Conservation (phyloP, 257 asterid species). For the Nicotiana obtusifolia region DNA sequence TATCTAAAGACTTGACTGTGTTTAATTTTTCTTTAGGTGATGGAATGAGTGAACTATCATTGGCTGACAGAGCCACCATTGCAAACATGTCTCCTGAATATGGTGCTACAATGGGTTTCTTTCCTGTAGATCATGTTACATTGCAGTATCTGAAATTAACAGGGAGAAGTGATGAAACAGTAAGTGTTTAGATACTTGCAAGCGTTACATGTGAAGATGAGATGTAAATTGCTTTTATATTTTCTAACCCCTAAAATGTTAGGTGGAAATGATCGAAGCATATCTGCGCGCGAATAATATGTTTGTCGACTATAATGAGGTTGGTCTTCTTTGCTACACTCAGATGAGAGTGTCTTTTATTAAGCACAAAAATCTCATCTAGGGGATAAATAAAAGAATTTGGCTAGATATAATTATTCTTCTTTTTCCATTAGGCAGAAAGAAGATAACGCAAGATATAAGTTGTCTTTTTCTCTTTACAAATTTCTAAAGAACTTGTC, state of each 20-base stretch:
- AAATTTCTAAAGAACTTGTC: neutral
- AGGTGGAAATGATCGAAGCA: constrained; percentile 95
- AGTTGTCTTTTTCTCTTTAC: neutral
- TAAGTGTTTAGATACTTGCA: constrained; percentile 27
- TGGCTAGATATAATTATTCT: neutral
- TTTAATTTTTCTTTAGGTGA: constrained; percentile 40
- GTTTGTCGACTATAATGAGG: constrained; percentile 94
- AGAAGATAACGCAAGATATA: neutral
- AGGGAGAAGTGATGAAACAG: constrained; percentile 95
- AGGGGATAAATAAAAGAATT: neutral
- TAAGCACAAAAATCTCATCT: neutral
- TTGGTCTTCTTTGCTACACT: constrained; percentile 12
- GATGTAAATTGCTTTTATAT: neutral
- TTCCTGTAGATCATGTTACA: constrained; percentile 92
- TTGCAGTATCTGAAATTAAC: constrained; percentile 81
- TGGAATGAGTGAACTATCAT: constrained; percentile 78
- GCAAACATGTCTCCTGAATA: constrained; percentile 99
- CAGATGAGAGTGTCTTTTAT: neutral
- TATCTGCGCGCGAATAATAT: constrained; percentile 89
- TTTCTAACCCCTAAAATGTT: constrained; percentile 10
- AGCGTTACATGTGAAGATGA: neutral
- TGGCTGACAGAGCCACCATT: constrained; percentile 98
- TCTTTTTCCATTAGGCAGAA: neutral
- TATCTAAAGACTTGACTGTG: neutral
- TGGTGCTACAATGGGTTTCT: constrained; percentile 99